Conservation (phyloP, 352 stramenopile genomes). For the Globisporangium spiculum region DNA sequence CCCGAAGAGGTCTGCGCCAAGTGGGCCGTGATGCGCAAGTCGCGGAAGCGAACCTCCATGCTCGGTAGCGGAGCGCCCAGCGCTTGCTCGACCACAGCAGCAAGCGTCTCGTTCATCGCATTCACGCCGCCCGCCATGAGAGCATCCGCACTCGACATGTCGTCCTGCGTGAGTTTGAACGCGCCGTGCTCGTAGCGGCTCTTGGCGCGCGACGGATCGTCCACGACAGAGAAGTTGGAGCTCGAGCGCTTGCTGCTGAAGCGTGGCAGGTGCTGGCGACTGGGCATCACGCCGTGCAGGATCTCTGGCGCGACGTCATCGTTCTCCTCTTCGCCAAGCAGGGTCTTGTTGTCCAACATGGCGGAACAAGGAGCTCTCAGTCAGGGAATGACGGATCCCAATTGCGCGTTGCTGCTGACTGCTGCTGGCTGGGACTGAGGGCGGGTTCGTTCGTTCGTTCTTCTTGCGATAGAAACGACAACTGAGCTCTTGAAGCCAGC, state of each 20-base stretch:
- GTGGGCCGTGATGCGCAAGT: constrained; percentile 41
- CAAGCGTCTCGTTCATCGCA: constrained; percentile 50
- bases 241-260: constrained; percentile 30
- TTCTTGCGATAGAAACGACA: not conserved
- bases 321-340: constrained; percentile 12
- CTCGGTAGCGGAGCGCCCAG: constrained; percentile 40
- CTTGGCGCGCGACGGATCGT: constrained; percentile 4
- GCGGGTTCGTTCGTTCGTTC: not conserved
- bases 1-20: constrained; percentile 11
- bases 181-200: constrained; percentile 12
- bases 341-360: constrained; percentile 2
- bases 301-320: constrained; percentile 17
- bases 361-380: not conserved
- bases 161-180: constrained; percentile 22
- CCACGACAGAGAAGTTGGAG: constrained; percentile 12
- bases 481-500: not conserved
- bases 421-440: not conserved
- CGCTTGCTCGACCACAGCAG: constrained; percentile 35
- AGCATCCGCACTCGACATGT: constrained; percentile 39
- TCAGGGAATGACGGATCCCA: not conserved
- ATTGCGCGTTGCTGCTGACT: not conserved
- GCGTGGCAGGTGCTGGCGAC: constrained; percentile 23
- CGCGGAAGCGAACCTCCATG: constrained; percentile 50
- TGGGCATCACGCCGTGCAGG: constrained; percentile 9
- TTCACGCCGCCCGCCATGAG: constrained; percentile 44